Conservation (phyloP, 2,329 filamentous ascomycete genomes). For the Scedosporium minutisporum region DNA sequence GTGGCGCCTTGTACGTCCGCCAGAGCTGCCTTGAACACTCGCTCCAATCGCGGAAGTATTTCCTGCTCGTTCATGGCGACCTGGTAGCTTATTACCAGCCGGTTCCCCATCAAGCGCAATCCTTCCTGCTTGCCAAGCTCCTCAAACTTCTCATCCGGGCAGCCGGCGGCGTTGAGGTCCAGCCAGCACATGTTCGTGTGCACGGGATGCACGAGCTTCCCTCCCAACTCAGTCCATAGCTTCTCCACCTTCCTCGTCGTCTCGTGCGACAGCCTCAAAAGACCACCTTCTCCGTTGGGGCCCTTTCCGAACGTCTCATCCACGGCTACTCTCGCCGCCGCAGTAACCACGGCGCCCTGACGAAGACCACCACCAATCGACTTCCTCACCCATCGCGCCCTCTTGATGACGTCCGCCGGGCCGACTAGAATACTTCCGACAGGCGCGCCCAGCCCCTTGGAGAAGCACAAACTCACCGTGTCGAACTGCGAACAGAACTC, state of each 20-base stretch:
- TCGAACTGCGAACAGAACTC: constrained; percentile 64
- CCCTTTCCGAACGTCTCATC: constrained; percentile 32
- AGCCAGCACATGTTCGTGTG: constrained; percentile 94
- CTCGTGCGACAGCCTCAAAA: constrained; percentile 49
- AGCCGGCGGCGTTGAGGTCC: constrained; percentile 54
- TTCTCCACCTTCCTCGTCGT: constrained; percentile 55
- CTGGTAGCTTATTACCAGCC: constrained; percentile 46
- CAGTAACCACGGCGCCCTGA: constrained; percentile 63
- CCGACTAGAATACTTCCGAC: constrained; percentile 68
- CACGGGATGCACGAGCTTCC: constrained; percentile 56
- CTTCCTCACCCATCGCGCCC: constrained; percentile 47
- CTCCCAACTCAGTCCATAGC: constrained; percentile 63
- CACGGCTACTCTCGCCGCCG: constrained; percentile 61
- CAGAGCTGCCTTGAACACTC: constrained; percentile 38
- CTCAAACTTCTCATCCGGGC: constrained; percentile 26
- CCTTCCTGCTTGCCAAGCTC: constrained; percentile 31
- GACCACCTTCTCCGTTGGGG: constrained; percentile 37
- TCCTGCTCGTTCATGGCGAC: constrained; percentile 51
- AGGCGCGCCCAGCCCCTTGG: constrained; percentile 73
- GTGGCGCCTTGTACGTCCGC: constrained; percentile 12
- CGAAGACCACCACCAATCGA: constrained; percentile 64
- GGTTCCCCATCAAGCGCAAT: constrained; percentile 27
- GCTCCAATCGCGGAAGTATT: constrained; percentile 46
- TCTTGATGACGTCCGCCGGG: constrained; percentile 21
- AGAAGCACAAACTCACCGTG: constrained; percentile 68